Percentiles rank a stretch among this genome's conserved stretches.
Conservation (phyloP, 306 rosid genomes). For the Macrotyloma uniflorum region DNA sequence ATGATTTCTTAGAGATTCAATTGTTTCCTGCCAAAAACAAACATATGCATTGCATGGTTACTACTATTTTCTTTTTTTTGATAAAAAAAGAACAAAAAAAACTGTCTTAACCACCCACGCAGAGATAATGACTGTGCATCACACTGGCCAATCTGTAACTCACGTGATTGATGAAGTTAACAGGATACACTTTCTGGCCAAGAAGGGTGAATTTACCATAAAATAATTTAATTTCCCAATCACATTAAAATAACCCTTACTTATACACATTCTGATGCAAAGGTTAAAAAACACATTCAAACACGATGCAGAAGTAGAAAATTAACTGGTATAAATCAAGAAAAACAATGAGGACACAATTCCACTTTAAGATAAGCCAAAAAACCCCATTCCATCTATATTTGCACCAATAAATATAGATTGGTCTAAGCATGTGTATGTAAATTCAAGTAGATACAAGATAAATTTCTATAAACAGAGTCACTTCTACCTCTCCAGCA, state of each 20-base stretch:
- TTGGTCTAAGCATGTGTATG: neutral
- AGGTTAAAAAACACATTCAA: neutral
- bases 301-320: neutral
- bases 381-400: constrained; percentile 3
- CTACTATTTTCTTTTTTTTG: neutral
- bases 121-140: neutral
- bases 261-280: constrained; percentile 7
- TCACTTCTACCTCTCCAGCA: constrained; percentile 75
- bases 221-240: neutral
- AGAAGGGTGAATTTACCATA: constrained; percentile 19
- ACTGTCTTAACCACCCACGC: neutral
- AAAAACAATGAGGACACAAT: constrained; percentile 21
- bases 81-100: neutral
- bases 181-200: constrained; percentile 2
- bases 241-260: constrained; percentile 1
- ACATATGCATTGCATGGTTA: constrained; percentile 27
- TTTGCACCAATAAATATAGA: neutral
- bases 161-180: constrained; percentile 10
- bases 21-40: constrained; percentile 66
- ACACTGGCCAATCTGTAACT: constrained; percentile 15
- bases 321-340: neutral
- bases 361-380: constrained; percentile 25
- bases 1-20: constrained; percentile 76
- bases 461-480: constrained; percentile 15
- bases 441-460: neutral